Evolutionary conservation across 257 asterid genomes (phyloP), one percentile per base, ranked within the genome.

Genomic region (Avicennia marina): DNA sequence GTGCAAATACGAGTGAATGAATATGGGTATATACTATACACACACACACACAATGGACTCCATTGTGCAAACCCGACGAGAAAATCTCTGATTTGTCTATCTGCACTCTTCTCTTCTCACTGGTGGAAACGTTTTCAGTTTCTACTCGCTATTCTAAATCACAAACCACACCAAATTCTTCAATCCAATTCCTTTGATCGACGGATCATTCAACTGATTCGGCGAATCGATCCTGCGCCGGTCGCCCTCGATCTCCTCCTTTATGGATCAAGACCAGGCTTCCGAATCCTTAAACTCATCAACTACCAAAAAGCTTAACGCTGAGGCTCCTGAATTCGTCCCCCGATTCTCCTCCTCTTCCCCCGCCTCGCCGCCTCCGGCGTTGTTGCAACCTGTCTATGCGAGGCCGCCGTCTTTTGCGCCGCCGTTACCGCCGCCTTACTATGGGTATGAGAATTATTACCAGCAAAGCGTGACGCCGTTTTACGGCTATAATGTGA

Each of bases 301-400:
- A 16, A 33, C 66, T n/a, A 71, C 62, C 72, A 71, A 71, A 25
- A 77, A 73, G 65, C 89, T 87, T 57, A 84, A 76, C 81, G 96
- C 96, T 17, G 60, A 70, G 67, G 96, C 96, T 21, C 94, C 96
- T 6, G 94, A 83, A 20, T 87, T 87, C 78, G 80, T 84, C 11
- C 96, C 96, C 9, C 73, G 94, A 19, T 56, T 80, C 16, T 7
- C 78, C 25, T 54, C 83, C 3, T 50, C 78, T 21, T 53, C 76
- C 27, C 50, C 84, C 8, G 34, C 85, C 3, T 41, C 84, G 3
- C 72, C 70, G 6, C 57, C 75, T 1, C 58, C 76, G 12, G 54
- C 64, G 58, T 12, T 68, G 43, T 26, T 67, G 56, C 75, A 31
- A 7, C 63, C 66, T 6, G 50, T 67, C 7, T 70, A 48, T 61